Conservation (phyloP, 495 filamentous ascomycete species). For the Darksidea phi region DNA sequence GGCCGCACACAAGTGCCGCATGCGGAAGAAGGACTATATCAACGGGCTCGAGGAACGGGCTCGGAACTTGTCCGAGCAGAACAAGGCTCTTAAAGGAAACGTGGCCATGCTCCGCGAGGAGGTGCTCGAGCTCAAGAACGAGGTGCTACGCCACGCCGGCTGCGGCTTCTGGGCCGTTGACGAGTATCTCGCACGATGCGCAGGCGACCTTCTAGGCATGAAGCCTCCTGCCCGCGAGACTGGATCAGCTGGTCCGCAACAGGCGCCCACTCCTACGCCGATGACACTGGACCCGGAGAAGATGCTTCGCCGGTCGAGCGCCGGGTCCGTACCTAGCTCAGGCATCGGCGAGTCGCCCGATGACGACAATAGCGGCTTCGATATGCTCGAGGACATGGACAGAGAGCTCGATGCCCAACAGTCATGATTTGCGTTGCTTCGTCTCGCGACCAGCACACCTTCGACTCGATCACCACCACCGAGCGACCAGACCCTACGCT, state of each 20-base stretch:
- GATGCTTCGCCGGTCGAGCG: neutral
- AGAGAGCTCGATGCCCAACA: slow-evolving; percentile 59
- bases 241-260: neutral
- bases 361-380: slow-evolving; percentile 21
- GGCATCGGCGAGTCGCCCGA: neutral
- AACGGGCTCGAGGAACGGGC: slow-evolving; percentile 34
- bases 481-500: no score
- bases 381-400: slow-evolving; percentile 57
- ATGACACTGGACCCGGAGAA: neutral
- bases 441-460: no score
- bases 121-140: slow-evolving; percentile 46
- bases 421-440: neutral
- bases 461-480: no score
- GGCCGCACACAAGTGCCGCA: slow-evolving; percentile 81
- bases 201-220: slow-evolving; percentile 48
- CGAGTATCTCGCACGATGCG: slow-evolving; percentile 29
- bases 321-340: neutral
- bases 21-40: slow-evolving; percentile 72
- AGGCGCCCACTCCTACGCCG: neutral
- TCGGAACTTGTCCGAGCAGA: slow-evolving; percentile 33
- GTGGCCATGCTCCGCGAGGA: slow-evolving; percentile 46
- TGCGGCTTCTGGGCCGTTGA: slow-evolving; percentile 44
- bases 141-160: slow-evolving; percentile 45
- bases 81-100: slow-evolving; percentile 27
- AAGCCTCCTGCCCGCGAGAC: neutral